Conservation (phyloP, 768 basidiomycete genomes). For the Asterophora parasitica region DNA sequence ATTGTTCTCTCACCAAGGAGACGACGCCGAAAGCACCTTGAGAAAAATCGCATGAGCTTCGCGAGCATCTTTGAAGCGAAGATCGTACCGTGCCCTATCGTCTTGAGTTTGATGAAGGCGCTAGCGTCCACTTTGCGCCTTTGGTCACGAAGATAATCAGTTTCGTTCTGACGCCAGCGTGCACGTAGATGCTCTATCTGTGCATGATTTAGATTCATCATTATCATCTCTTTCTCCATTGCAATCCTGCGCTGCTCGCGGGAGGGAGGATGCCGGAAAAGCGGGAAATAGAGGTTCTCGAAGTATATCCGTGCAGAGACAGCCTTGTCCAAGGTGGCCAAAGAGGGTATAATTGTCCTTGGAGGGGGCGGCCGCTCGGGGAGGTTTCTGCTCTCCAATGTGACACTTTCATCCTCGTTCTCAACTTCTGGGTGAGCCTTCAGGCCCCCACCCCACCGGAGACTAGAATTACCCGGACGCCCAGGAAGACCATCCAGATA, state of each 20-base stretch:
- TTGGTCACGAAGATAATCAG: slow-evolving; percentile 80
- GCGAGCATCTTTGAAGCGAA: slow-evolving; percentile 12
- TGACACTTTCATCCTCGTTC: slow-evolving; percentile 44
- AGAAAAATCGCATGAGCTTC: slow-evolving; percentile 1
- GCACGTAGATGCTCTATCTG: slow-evolving; percentile 70
- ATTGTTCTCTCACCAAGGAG: slow-evolving; percentile 80
- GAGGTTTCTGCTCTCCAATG: slow-evolving; percentile 27
- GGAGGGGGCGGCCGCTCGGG: slow-evolving; percentile 35
- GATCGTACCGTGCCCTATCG: slow-evolving; percentile 82
- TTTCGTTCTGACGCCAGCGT: slow-evolving; percentile 85
- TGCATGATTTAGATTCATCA: slow-evolving; percentile 62
- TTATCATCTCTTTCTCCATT: slow-evolving; percentile 83
- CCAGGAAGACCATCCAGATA: slow-evolving; percentile 49
- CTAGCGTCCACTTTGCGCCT: slow-evolving; percentile 79
- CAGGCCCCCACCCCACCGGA: slow-evolving; percentile 58
- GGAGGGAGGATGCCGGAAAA: slow-evolving; percentile 79
- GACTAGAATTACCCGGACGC: slow-evolving; percentile 54
- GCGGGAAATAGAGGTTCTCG: slow-evolving; percentile 83
- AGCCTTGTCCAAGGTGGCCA: slow-evolving; percentile 90
- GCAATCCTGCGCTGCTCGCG: slow-evolving; percentile 81
- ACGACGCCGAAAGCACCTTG: slow-evolving; percentile 77
- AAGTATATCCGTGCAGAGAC: slow-evolving; percentile 92
- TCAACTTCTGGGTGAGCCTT: slow-evolving; percentile 64
- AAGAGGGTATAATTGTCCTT: slow-evolving; percentile 73
- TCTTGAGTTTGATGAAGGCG: slow-evolving; percentile 86